These are phyloP conservation scores for Neurospora sp. DNA, from an alignment of 495 filamentous ascomycete species.

Conservation along the genomic window DNA sequence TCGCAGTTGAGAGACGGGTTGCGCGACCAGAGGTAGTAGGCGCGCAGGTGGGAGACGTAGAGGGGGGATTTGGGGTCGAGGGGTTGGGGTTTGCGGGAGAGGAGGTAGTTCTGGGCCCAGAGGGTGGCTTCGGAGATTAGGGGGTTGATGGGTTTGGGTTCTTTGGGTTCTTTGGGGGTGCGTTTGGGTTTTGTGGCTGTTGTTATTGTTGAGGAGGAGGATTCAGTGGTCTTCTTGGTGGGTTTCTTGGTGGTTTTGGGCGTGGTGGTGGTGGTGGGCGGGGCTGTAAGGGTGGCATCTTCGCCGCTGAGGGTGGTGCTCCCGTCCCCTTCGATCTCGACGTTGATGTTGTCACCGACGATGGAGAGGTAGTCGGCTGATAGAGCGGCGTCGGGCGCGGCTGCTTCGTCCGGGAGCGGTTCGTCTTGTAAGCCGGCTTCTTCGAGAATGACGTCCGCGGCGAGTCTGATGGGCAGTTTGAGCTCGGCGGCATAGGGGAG, in stretches of 20 bases:
- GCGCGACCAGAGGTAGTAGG: conserved; percentile 52
- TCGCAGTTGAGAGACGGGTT: conserved; percentile 30
- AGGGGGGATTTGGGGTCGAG: neutral
- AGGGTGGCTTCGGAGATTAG: conserved; percentile 27
- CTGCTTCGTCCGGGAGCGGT: neutral
- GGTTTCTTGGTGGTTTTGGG: conserved; percentile 1
- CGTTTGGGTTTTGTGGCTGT: neutral
- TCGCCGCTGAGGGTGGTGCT: neutral
- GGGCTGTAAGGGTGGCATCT: neutral
- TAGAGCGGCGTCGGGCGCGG: neutral
- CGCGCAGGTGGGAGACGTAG: conserved; percentile 33
- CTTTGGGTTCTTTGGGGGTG: neutral
- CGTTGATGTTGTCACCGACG: conserved; percentile 3
- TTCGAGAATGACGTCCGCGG: conserved; percentile 23
- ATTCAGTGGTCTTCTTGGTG: conserved; percentile 2
- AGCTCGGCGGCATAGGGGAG: conserved; percentile 57
- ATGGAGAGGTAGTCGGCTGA: conserved; percentile 10
- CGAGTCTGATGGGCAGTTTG: conserved; percentile 47
- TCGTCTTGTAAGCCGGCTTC: conserved; percentile 18
- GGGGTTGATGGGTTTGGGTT: conserved; percentile 15
- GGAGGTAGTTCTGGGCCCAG: conserved; percentile 21
- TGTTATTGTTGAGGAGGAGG: neutral
- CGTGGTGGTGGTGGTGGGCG: conserved; percentile 3
- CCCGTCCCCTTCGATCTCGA: conserved; percentile 7
- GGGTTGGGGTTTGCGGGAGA: neutral